Conservation (phyloP, 805 yeast species). For the Maudiozyma pseudohumilis region DNA sequence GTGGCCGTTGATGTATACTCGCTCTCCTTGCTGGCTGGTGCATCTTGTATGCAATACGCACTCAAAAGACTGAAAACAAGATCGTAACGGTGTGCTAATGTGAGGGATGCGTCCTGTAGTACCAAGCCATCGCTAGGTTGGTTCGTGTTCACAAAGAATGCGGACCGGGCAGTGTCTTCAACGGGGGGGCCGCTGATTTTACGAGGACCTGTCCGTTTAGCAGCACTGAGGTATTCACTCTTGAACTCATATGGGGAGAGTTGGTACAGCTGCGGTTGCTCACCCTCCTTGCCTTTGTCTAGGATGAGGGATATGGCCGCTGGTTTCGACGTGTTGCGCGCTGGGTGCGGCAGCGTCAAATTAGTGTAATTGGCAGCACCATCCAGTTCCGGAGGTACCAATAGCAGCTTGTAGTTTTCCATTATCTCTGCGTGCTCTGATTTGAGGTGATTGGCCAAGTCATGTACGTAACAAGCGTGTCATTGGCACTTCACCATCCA, state of each 20-base stretch:
- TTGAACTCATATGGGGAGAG: background rate
- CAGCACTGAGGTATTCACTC: background rate
- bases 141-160: conserved; percentile 14
- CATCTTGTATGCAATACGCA: conserved; percentile 8
- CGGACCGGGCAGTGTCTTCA: conserved; percentile 16
- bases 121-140: conserved; percentile 19
- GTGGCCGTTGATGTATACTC: conserved; percentile 8
- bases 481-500: too few species aligned
- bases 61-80: conserved; percentile 22
- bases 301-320: conserved; percentile 11
- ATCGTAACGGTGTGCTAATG: conserved; percentile 15
- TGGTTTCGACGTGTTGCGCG: conserved; percentile 16
- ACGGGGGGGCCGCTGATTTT: background rate
- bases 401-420: background rate
- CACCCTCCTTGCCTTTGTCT: too few species aligned
- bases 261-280: background rate
- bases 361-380: background rate
- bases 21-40: conserved; percentile 9
- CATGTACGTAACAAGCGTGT: too few species aligned
- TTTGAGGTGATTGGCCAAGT: too few species aligned
- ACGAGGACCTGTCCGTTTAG: background rate
- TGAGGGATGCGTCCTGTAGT: conserved; percentile 12
- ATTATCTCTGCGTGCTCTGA: too few species aligned
- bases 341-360: conserved; percentile 24
- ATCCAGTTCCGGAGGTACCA: background rate